phyloP scores from a whole-genome alignment of 2,329 filamentous ascomycete species.

The Cordyceps militaris region DNA sequence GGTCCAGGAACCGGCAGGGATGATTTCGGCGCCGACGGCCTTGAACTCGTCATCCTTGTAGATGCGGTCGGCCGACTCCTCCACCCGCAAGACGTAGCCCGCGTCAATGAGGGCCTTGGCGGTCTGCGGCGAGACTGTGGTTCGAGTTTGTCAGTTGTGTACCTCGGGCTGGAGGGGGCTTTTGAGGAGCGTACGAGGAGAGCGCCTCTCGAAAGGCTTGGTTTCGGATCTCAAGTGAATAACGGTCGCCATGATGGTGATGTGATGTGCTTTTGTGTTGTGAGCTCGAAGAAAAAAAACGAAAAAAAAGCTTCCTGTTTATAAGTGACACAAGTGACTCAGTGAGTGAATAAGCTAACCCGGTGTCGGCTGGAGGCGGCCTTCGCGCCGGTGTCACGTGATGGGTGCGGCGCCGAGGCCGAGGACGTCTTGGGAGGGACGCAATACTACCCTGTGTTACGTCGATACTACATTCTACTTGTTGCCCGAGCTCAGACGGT shows the following conservation, averaged over 20 bases:
- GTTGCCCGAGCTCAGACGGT: no score
- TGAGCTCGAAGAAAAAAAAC: background rate
- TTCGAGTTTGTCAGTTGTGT: background rate
- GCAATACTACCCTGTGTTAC: no score
- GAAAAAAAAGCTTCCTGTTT: background rate
- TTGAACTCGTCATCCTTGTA: slow-evolving; percentile 54
- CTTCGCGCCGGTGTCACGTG: background rate
- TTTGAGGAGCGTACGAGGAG: slow-evolving; percentile 5
- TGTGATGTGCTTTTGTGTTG: slow-evolving; percentile 2
- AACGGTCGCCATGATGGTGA: slow-evolving; percentile 10
- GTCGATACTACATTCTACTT: no score
- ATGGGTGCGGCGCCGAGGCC: background rate
- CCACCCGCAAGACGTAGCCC: slow-evolving; percentile 61
- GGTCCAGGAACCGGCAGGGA: slow-evolving; percentile 60
- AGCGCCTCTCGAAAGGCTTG: slow-evolving; percentile 15
- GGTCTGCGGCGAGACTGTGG: slow-evolving; percentile 18
- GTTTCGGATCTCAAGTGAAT: slow-evolving; percentile 15
- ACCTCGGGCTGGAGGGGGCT: background rate
- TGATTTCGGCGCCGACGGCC: slow-evolving; percentile 55
- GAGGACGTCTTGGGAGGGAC: background rate
- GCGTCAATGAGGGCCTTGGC: slow-evolving; percentile 50
- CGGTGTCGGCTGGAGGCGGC: background rate
- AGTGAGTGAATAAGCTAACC: no score
- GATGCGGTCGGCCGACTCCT: slow-evolving; percentile 58
- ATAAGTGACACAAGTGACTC: background rate